Base-by-base conservation (phyloP, 208 protist species). In the Acanthamoeba divionensis region DNA sequence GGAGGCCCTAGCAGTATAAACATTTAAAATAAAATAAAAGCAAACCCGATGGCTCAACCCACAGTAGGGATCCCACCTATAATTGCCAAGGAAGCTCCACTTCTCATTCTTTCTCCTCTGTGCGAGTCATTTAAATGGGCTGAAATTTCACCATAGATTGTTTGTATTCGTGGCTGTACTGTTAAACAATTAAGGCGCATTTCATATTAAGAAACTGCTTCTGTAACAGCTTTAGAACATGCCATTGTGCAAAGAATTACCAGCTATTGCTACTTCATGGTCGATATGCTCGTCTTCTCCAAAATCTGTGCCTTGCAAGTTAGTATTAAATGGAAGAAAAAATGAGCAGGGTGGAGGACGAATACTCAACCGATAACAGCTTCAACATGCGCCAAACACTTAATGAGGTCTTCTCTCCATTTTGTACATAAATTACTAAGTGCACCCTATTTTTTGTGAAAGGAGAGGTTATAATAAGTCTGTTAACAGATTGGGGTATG, bases 231-330 rank as follows among this genome's bases (percentile, higher is more conserved):
- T n/a, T n/a, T n/a, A n/a, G 33, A n/a, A n/a, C 21, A 60, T 21
- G 65, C 47, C 18, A 60, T 60, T 24, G 52, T n/a, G 52, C 18
- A 60, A 60, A 18, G 52, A 18, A 60, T n/a, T 57, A 71, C 90
- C 45, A 7, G 44, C 24, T 21, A 63, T 55, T 4, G 89, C 67
- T 0, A 91, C 82, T 6, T 57, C 92, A 24, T 90, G 55, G 7
- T 93, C 89, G 2, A 96, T 60, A 33, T 93, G 87, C 13, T 95
- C 94, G 57, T 96, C 95, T 33, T 97, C 95, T 26, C 93, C 95
- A 93, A 97, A 97, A 50, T 97, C 75, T 85, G 38, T 63, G 18
- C 12, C 12, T 9, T 10, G 44, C 5, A 8, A 47, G 7, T 38
- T 31, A 2, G 45, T 13, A 12, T 13, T 29, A 7, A 62, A 13